These are phyloP conservation scores for Penicillium samsonianum DNA, from an alignment of 495 filamentous ascomycete genomes.

Conservation along the genomic window DNA sequence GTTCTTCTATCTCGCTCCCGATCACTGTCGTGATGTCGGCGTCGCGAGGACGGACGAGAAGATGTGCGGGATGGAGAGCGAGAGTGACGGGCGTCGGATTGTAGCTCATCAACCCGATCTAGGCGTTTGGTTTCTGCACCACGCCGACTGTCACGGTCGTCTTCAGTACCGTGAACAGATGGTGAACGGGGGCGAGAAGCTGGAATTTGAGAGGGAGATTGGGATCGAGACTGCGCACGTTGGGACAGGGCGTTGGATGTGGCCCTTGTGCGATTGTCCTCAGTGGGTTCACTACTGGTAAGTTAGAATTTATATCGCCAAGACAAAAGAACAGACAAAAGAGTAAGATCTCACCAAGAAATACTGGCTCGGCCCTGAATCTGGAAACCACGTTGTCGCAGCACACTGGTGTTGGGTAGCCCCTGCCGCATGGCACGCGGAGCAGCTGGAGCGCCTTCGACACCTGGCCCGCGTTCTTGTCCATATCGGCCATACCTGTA, in stretches of 20 bases:
- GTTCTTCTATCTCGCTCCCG: slow-evolving; percentile 40
- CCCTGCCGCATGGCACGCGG: slow-evolving; percentile 93
- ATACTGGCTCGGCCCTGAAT: slow-evolving; percentile 26
- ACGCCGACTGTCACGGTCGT: slow-evolving; percentile 47
- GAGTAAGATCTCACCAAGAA: slow-evolving; percentile 41
- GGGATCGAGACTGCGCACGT: slow-evolving; percentile 39
- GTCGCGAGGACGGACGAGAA: slow-evolving; percentile 51
- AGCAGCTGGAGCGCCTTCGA: slow-evolving; percentile 81
- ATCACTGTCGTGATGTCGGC: slow-evolving; percentile 47
- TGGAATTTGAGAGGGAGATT: slow-evolving; percentile 53
- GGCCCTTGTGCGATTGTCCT: neutral
- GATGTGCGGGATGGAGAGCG: slow-evolving; percentile 56
- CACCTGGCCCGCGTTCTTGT: slow-evolving; percentile 57
- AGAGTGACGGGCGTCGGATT: slow-evolving; percentile 35
- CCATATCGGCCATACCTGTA: slow-evolving; percentile 41
- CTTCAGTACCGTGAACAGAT: slow-evolving; percentile 48
- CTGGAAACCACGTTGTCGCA: slow-evolving; percentile 45
- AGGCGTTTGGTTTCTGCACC: slow-evolving; percentile 39
- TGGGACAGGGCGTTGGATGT: slow-evolving; percentile 38
- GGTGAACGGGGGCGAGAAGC: slow-evolving; percentile 60
- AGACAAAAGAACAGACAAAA: neutral
- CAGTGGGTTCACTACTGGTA: neutral
- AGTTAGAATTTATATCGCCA: slow-evolving; percentile 1
- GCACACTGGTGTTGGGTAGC: slow-evolving; percentile 70
- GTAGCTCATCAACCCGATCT: slow-evolving; percentile 8